Evolutionary conservation across 2,329 filamentous ascomycete species (phyloP), one percentile per base, ranked within the genome.

Genomic region (Exophiala bonariae): DNA sequence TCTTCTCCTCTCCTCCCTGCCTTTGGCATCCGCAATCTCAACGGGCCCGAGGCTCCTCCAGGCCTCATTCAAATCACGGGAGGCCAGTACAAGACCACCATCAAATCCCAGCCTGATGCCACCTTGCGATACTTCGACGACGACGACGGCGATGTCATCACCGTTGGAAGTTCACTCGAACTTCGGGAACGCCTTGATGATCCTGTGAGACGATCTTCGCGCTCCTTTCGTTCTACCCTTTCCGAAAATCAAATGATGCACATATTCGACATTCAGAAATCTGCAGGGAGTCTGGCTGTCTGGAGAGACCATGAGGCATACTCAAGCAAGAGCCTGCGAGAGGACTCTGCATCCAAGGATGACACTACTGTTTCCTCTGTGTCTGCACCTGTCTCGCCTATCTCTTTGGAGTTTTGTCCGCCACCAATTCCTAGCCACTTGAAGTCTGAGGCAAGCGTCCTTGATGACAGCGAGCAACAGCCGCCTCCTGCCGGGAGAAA

Each of bases 101-200:
- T 72, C 28, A 58, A 59, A 14, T 63, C 56, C 38, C 58, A 71
- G 56, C 72, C 73, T 17, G 63, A 66, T 32, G 71, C 70, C 10
- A 64, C 61, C 26, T 54, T 76, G 35, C 69, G 61, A 16, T 76
- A 75, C 49, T 39, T 69, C 43, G 73, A 76, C 56, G 67, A 72
- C 20, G 70, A 75, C 50, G 71, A 74, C 50, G 69, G 68, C 2
- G 71, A 73, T 44, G 59, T 63, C 23, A 71, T 76, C 45, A 74
- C 68, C 5, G 72, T 76, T 49, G 73, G 73, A 31, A 74, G 72
- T 17, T 68, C 71, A 36, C 59, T 72, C 18, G 73, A 76, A 53
- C 68, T 76, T 37, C 61, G 63, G 23, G 69, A 76, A 49, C 69
- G 71, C 35, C 65, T 76, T 7, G 68, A 71, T 20, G 73, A 75